A percentile compares a stretch with the other conserved stretches of the same genome.
These are phyloP conservation scores for Balansia obtecta DNA, from an alignment of 2,329 filamentous ascomycete genomes.

Conservation along the genomic window DNA sequence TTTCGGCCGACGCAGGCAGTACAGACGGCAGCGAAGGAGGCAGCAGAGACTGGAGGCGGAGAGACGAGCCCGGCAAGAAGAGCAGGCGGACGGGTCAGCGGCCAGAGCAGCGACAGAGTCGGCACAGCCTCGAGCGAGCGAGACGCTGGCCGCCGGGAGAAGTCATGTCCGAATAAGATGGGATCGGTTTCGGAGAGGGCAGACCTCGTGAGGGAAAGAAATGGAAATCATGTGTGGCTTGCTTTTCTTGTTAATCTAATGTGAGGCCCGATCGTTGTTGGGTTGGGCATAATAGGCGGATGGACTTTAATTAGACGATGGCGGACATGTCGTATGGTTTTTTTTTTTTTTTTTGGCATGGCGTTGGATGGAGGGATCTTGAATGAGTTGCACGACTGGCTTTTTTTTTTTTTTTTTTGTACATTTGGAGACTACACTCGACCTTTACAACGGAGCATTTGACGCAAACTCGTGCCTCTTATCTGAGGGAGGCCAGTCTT, in stretches of 20 bases:
- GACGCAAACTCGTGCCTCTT: not conserved
- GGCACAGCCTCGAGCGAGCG: not conserved
- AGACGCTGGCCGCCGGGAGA: not conserved
- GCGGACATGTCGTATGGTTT: not conserved
- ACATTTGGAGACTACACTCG: not conserved
- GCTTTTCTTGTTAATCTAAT: not conserved
- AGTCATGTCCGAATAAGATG: not conserved
- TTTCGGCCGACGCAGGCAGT: conserved; percentile 10
- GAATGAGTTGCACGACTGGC: not conserved
- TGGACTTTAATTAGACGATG: not conserved
- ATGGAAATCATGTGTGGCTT: too few species aligned
- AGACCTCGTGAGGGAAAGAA: not conserved
- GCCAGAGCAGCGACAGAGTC: not conserved
- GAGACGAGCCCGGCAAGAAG: not conserved
- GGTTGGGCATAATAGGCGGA: not conserved
- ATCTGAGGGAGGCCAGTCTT: too few species aligned
- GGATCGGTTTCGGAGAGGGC: not conserved
- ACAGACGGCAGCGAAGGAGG: conserved; percentile 4
- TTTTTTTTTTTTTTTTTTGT: too few species aligned
- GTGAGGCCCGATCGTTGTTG: not conserved
- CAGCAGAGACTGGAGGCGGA: not conserved
- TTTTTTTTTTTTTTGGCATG: not conserved
- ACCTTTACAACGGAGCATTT: not conserved
- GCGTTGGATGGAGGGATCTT: not conserved
- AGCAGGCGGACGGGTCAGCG: not conserved